Base-by-base conservation (phyloP, 139 green algal genomes). In the Tetradesmus lagerheimii region DNA sequence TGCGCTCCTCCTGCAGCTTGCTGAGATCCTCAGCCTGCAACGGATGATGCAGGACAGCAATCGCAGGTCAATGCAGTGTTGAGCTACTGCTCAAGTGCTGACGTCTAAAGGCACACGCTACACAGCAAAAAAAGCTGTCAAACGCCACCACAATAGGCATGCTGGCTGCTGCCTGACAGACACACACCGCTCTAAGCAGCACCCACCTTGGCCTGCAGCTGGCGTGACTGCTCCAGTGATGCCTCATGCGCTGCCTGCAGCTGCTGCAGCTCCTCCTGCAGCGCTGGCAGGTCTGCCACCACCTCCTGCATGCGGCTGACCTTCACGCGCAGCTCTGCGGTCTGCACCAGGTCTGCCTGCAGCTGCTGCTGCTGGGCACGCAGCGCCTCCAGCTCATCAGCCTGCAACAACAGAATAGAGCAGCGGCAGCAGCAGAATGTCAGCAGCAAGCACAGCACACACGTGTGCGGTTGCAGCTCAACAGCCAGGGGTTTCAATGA, bases 1-100 rank as follows among this genome's bases (percentile, higher is more conserved):
- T n/a, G 29, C 85, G 85, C 71, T 84, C 85, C 27, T 71, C 3
- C 74, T 89, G 71, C 85, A 89, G 29, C 71, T 75, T 64, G 74
- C 45, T 84, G n/a, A 89, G 25, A n/a, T 83, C 38, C 14, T 37
- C 66, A 38, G 71, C 85, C 85, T 89, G 85, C 71, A n/a, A 83
- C 0, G 34, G 8, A 64, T 20, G 35, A 18, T 34, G 38, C 64
- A 20, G 34, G 37, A 15, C 81, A 75, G 34, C n/a, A 45, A 9
- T 6, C 37, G 39, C 75, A 81, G 8, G 38, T 57, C 23, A 53
- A 18, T 37, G n/a, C 5, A 37, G 38, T 16, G n/a, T 64, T 20
- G 16, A 64, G 50, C 50, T 37, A 62, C 37, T 64, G 50, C 50
- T 64, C 12, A 83, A n/a, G n/a, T 53, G 77, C 23, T 29, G 5